Percentiles rank a stretch among this genome's conserved stretches.
Evolutionary conservation across 306 rosid species (phyloP).

Genomic region (Hippophae tibetana): DNA sequence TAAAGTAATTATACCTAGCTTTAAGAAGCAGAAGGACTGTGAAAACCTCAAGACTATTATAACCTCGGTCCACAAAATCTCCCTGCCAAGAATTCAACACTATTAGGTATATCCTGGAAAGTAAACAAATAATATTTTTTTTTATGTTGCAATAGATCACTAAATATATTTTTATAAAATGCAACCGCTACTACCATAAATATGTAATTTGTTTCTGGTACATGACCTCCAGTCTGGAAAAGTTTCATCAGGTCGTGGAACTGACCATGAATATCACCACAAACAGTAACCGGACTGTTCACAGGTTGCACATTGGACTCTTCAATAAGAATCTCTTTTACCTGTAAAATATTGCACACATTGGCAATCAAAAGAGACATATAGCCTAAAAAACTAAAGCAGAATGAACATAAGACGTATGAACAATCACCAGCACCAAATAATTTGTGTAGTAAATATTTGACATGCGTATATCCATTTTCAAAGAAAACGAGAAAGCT

Average conservation of each 20-base stretch:
- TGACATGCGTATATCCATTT: neutral
- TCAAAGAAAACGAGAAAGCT: neutral
- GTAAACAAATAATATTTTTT: neutral
- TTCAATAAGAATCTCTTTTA: conserved; percentile 93
- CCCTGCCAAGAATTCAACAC: conserved; percentile 50
- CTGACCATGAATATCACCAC: conserved; percentile 96
- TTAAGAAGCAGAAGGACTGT: conserved; percentile 93
- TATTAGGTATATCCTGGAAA: conserved; percentile 9
- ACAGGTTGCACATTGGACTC: conserved; percentile 98
- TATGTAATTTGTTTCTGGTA: conserved; percentile 91
- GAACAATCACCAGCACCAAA: neutral
- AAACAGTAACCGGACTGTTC: conserved; percentile 92
- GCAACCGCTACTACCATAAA: conserved; percentile 52
- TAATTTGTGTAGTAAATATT: neutral
- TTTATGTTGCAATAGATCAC: conserved; percentile 1
- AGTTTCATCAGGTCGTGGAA: conserved; percentile 95
- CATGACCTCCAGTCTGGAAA: conserved; percentile 97
- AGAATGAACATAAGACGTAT: neutral
- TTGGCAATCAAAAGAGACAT: neutral
- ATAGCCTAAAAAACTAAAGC: conserved; percentile 1
- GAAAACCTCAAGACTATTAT: conserved; percentile 97
- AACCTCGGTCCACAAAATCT: conserved; percentile 95
- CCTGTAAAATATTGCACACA: conserved; percentile 35
- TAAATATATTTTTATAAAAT: conserved; percentile 1
- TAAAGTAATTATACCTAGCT: conserved; percentile 58